A percentile compares a stretch with the other conserved stretches of the same genome.
Evolutionary conservation across 1,139 yeast genomes (phyloP).

Genomic region (Cylindricascospora bacillispora): DNA sequence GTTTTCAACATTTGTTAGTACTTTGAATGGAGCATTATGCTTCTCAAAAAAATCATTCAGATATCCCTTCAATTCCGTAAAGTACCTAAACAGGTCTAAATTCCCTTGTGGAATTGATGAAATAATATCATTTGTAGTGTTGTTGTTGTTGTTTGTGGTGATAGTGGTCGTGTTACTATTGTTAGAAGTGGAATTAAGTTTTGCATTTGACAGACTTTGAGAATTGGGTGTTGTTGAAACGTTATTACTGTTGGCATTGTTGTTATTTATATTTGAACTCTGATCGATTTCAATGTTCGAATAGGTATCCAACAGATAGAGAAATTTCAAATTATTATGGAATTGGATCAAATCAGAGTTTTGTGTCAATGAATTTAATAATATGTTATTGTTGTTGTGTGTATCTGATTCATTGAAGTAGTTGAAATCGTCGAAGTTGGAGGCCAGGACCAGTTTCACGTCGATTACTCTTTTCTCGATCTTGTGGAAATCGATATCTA

Average conservation of each 20-base stretch:
- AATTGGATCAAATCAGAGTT: slow-evolving; percentile 21
- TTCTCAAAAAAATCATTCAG: slow-evolving; percentile 14
- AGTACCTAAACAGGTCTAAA: slow-evolving; percentile 24
- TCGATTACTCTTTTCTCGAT: slow-evolving; percentile 18
- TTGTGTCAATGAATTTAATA: slow-evolving; percentile 19
- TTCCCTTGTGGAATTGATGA: slow-evolving; percentile 9
- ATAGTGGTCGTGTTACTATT: slow-evolving; percentile 1
- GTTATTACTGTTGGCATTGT: slow-evolving; percentile 4
- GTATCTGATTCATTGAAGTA: slow-evolving; percentile 14
- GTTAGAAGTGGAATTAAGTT: too few relatives aligned
- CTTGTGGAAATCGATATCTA: slow-evolving; percentile 26
- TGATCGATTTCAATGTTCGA: slow-evolving; percentile 21
- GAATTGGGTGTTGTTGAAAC: slow-evolving; percentile 2
- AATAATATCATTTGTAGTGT: background rate
- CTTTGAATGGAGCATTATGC: slow-evolving; percentile 7
- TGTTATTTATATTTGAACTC: slow-evolving; percentile 5
- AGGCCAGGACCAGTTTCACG: slow-evolving; percentile 26
- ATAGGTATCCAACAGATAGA: slow-evolving; percentile 21
- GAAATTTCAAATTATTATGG: slow-evolving; percentile 22
- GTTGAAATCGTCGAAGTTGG: slow-evolving; percentile 26
- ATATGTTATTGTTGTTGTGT: slow-evolving; percentile 14
- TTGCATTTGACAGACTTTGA: too few relatives aligned
- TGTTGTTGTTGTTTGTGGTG: slow-evolving; percentile 1
- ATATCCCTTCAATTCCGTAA: slow-evolving; percentile 19
- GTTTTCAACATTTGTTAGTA: slow-evolving; percentile 18